Conservation (phyloP, 805 yeast species). For the Kluyveromyces dobzhanskii region DNA sequence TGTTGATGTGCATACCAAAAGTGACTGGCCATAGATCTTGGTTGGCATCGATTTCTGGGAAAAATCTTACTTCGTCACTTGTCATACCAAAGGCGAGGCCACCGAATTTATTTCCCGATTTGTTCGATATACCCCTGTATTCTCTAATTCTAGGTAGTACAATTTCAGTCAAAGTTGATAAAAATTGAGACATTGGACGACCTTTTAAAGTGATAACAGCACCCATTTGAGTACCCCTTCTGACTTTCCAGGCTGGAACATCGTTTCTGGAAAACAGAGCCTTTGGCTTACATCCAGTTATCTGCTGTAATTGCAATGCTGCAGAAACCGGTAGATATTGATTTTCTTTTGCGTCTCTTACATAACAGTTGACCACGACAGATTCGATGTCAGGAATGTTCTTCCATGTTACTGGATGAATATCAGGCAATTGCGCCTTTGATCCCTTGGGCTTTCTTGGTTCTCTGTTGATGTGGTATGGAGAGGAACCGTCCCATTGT, state of each 20-base stretch:
- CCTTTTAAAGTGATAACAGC: conserved; percentile 75
- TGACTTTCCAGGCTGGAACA: conserved; percentile 76
- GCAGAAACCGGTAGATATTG: conserved; percentile 71
- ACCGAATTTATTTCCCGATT: conserved; percentile 79
- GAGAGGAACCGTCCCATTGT: conserved; percentile 80
- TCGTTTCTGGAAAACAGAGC: conserved; percentile 68
- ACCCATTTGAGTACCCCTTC: conserved; percentile 88
- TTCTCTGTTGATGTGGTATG: conserved; percentile 82
- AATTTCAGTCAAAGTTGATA: conserved; percentile 79
- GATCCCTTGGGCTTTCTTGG: conserved; percentile 69
- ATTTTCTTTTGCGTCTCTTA: conserved; percentile 59
- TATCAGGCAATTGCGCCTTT: conserved; percentile 63
- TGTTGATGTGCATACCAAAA: conserved; percentile 76
- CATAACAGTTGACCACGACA: conserved; percentile 72
- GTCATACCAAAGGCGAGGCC: conserved; percentile 78
- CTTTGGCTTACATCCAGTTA: conserved; percentile 83
- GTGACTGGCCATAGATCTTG: conserved; percentile 84
- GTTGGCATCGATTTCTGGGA: conserved; percentile 90
- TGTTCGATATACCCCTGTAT: conserved; percentile 66
- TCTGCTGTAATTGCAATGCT: conserved; percentile 75
- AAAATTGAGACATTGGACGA: conserved; percentile 74
- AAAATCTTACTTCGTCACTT: conserved; percentile 65
- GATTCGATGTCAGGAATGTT: conserved; percentile 66
- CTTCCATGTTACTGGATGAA: conserved; percentile 53
- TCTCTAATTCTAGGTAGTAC: conserved; percentile 91